phyloP scores from a whole-genome alignment of 73 alveolate genomes.

The Symbiodinium pilosum region DNA sequence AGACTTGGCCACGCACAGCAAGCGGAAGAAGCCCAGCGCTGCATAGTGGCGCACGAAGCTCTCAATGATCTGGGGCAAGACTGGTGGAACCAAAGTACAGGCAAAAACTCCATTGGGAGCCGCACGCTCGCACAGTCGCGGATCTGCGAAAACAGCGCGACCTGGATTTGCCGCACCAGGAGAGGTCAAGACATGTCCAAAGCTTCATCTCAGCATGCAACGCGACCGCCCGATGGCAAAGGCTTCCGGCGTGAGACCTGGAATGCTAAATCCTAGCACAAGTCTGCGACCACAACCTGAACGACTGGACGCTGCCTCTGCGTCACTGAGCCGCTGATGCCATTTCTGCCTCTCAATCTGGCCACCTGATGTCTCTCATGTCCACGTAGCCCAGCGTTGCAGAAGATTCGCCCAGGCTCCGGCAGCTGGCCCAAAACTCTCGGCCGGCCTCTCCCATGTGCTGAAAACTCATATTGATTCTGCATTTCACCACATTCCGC shows the following conservation, averaged over 20 bases:
- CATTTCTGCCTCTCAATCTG: neutral
- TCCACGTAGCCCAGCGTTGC: too few species aligned
- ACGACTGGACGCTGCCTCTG: neutral
- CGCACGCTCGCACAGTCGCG: constrained; percentile 66
- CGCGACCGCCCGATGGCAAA: constrained; percentile 1
- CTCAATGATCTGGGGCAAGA: constrained; percentile 34
- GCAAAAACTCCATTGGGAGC: neutral
- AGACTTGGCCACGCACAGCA: neutral
- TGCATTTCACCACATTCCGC: too few species aligned
- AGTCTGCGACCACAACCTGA: too few species aligned
- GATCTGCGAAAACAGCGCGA: constrained; percentile 82
- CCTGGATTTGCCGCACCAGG: neutral
- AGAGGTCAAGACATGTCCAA: neutral
- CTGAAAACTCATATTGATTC: too few species aligned
- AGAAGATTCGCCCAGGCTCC: too few species aligned
- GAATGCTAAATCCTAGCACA: neutral
- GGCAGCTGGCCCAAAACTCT: neutral
- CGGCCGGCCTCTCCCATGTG: constrained; percentile 13
- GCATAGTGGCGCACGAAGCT: constrained; percentile 91
- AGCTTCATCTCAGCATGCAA: neutral
- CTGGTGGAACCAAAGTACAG: neutral
- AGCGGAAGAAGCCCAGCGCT: constrained; percentile 55
- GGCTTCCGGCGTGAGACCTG: neutral
- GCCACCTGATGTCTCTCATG: constrained; percentile 3
- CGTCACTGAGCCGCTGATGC: neutral